Evolutionary conservation across 371 early-diverging fungal species (phyloP).

Genomic region (Mucor plumbeus): DNA sequence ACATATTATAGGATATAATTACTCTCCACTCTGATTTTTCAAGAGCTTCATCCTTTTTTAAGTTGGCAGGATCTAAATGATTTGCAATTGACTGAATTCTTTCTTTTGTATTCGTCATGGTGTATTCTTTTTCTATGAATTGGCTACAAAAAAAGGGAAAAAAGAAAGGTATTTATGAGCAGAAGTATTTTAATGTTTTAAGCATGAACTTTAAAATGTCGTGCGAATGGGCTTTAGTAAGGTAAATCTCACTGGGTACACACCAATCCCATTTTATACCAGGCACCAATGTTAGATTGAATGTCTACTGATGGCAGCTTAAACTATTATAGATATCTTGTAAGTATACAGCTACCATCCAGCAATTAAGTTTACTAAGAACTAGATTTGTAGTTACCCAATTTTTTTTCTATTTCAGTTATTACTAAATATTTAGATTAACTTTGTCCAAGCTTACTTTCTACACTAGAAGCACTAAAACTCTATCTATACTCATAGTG

Average conservation of each 20-base stretch:
- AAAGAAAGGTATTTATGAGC: neutral
- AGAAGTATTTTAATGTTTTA: neutral
- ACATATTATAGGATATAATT: neutral
- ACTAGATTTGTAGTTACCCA: no score
- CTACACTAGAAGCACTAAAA: no score
- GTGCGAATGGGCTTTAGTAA: slow-evolving; percentile 5
- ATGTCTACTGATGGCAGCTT: no score
- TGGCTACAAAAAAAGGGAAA: neutral
- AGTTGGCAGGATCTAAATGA: slow-evolving; percentile 26
- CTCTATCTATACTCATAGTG: no score
- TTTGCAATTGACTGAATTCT: slow-evolving; percentile 35
- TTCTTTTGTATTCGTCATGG: slow-evolving; percentile 9
- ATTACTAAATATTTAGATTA: no score
- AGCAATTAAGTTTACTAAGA: no score
- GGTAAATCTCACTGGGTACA: neutral
- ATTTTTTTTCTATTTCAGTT: no score
- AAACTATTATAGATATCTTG: no score
- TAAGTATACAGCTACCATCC: no score
- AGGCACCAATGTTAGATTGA: neutral
- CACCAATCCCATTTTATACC: neutral
- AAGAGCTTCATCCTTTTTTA: slow-evolving; percentile 34
- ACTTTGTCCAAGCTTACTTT: no score
- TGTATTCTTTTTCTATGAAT: neutral
- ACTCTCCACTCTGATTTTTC: slow-evolving; percentile 58
- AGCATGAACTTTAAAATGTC: slow-evolving; percentile 7